Evolutionary conservation across 2,329 filamentous ascomycete genomes (phyloP).

Genomic region (Lachnum nothofagi): DNA sequence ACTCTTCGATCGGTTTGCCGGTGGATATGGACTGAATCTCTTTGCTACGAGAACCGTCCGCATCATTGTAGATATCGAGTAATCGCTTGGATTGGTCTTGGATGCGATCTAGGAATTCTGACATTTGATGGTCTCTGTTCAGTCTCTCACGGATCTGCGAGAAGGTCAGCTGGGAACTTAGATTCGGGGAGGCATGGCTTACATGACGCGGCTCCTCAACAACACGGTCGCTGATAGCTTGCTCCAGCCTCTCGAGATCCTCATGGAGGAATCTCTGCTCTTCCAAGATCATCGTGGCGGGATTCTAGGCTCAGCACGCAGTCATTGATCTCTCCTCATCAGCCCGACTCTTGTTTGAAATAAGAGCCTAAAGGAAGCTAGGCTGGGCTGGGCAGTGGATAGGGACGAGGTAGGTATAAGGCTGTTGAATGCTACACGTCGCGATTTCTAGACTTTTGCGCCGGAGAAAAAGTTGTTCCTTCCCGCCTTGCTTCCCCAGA

Average conservation of each 20-base stretch:
- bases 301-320: background rate
- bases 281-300: conserved; percentile 68
- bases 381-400: no score
- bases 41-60: conserved; percentile 62
- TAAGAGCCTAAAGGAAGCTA: no score
- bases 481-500: background rate
- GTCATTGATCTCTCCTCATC: no score
- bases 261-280: conserved; percentile 92
- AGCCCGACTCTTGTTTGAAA: no score
- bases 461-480: background rate
- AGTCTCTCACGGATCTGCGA: conserved; percentile 78
- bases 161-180: conserved; percentile 9
- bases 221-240: conserved; percentile 84
- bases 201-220: conserved; percentile 85
- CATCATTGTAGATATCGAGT: conserved; percentile 78
- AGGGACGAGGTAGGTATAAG: no score
- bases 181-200: conserved; percentile 31
- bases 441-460: conserved; percentile 7
- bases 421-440: no score
- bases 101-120: conserved; percentile 80
- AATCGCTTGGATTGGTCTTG: conserved; percentile 78
- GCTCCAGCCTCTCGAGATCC: conserved; percentile 92
- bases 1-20: conserved; percentile 83
- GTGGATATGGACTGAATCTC: conserved; percentile 81
- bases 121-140: conserved; percentile 85